A percentile compares a stretch with the other conserved stretches of the same genome.
Evolutionary conservation across 768 basidiomycete species (phyloP).

Genomic region (Tulasnella calospora): DNA sequence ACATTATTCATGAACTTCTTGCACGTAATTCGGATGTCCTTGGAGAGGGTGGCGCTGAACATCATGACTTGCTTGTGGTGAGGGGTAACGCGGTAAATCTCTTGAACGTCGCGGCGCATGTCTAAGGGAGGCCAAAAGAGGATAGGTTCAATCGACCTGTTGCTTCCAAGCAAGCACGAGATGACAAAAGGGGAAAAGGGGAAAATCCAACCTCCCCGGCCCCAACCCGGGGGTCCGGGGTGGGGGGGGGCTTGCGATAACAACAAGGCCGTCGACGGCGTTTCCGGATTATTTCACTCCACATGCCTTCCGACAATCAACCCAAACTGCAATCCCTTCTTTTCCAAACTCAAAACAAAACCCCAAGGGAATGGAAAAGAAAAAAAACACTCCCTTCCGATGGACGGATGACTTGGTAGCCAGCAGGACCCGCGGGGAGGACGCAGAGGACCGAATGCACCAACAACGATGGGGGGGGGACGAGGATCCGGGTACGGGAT

Average conservation of each 20-base stretch:
- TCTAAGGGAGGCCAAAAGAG: slow-evolving; percentile 52
- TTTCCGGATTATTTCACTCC: neutral
- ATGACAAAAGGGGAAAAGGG: neutral
- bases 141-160: slow-evolving; percentile 31
- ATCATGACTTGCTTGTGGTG: slow-evolving; percentile 99
- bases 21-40: slow-evolving; percentile 95
- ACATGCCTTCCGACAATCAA: neutral
- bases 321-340: neutral
- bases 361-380: neutral
- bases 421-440: neutral
- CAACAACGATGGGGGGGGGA: neutral
- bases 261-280: neutral
- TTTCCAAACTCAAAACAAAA: neutral
- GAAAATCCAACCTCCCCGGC: neutral
- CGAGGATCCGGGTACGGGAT: neutral
- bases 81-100: slow-evolving; percentile 97
- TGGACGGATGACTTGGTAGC: slow-evolving; percentile 1
- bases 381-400: neutral
- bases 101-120: slow-evolving; percentile 99
- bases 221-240: too few species aligned
- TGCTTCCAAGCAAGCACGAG: slow-evolving; percentile 17
- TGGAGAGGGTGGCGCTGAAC: slow-evolving; percentile 97
- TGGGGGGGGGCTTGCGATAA: neutral
- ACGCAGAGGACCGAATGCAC: neutral
- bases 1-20: slow-evolving; percentile 99